A percentile compares a stretch with the other conserved stretches of the same genome.
Conservation (phyloP, 768 basidiomycete species). For the Suillus subluteus region DNA sequence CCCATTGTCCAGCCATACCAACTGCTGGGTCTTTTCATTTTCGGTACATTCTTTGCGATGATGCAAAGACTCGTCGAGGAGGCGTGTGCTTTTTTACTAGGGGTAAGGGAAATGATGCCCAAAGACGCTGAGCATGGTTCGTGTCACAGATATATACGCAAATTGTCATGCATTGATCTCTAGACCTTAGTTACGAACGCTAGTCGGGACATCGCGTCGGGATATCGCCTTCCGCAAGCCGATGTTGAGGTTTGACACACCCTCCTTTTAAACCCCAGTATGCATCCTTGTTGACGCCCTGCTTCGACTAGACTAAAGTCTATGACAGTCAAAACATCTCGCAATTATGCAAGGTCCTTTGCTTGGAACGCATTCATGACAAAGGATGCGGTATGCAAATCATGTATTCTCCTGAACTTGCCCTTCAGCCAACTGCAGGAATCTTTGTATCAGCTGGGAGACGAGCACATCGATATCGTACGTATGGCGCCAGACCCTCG, state of each 20-base stretch:
- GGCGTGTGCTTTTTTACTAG: neutral
- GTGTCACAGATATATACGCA: neutral
- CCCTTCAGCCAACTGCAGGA: neutral
- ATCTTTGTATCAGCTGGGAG: conserved; percentile 5
- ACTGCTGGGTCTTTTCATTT: neutral
- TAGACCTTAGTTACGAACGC: neutral
- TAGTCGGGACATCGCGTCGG: conserved; percentile 2
- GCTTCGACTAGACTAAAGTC: neutral
- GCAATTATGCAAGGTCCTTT: neutral
- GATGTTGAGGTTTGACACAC: conserved; percentile 8
- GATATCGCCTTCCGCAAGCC: neutral
- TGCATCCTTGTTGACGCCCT: neutral
- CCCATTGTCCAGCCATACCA: neutral
- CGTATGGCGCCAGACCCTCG: conserved; percentile 4
- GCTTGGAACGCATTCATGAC: neutral
- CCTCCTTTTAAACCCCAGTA: conserved; percentile 3
- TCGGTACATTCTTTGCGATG: neutral
- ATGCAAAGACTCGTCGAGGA: neutral
- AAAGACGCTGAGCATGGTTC: conserved; percentile 7
- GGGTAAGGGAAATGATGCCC: neutral
- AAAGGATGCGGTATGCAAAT: neutral
- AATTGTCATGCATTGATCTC: too few species aligned
- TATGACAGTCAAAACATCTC: conserved; percentile 4
- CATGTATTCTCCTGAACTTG: neutral
- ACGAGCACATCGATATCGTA: conserved; percentile 20